Percentiles rank a stretch among this genome's conserved stretches.
phyloP scores from a whole-genome alignment of 2,329 filamentous ascomycete species.

The Huntiella decipiens region DNA sequence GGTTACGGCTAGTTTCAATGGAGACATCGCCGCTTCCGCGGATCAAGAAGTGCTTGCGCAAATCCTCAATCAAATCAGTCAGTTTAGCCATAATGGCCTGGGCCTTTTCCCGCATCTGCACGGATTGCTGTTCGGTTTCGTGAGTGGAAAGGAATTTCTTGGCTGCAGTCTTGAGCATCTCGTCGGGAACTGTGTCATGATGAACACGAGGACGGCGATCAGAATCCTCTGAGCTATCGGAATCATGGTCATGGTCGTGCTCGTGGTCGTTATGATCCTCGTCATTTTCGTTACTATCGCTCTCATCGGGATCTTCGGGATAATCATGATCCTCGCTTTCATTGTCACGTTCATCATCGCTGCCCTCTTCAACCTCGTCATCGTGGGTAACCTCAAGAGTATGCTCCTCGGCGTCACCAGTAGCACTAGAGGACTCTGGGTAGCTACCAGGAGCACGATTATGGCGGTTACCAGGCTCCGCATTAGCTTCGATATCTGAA shows the following conservation, averaged over 20 bases:
- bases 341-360: conserved; percentile 20
- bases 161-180: conserved; percentile 23
- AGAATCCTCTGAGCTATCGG: conserved; percentile 43
- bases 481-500: neutral
- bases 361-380: conserved; percentile 16
- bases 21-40: conserved; percentile 27
- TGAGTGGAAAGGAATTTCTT: conserved; percentile 71
- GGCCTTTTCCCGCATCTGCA: conserved; percentile 61
- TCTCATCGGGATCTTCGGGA: neutral
- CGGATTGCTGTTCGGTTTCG: conserved; percentile 54
- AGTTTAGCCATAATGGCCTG: conserved; percentile 55
- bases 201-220: conserved; percentile 18
- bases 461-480: too few relatives aligned
- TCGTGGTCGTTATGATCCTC: conserved; percentile 20
- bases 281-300: conserved; percentile 12
- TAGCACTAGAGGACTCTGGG: neutral
- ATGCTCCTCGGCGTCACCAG: conserved; percentile 1
- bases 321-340: conserved; percentile 18
- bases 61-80: conserved; percentile 49
- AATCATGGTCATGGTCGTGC: conserved; percentile 29
- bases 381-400: conserved; percentile 4
- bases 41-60: conserved; percentile 50
- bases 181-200: too few relatives aligned
- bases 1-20: conserved; percentile 34
- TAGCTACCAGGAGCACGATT: neutral